Evolutionary conservation across 2,329 filamentous ascomycete species (phyloP).

Genomic region (Alternaria sp.): DNA sequence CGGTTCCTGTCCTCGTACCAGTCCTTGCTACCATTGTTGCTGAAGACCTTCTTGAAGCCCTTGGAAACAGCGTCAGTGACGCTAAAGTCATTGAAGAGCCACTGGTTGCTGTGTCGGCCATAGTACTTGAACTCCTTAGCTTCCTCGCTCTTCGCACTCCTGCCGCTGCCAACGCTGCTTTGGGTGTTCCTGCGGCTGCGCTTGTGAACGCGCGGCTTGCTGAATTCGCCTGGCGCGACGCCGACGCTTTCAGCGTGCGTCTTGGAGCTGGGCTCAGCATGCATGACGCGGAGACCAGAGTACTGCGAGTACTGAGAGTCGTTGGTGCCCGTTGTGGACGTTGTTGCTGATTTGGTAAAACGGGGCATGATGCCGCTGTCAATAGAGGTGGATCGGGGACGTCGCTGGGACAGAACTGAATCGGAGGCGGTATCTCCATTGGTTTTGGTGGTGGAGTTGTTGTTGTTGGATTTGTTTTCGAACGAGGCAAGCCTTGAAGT

Average conservation of each 20-base stretch:
- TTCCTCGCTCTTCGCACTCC: conserved; percentile 20
- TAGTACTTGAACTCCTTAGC: conserved; percentile 42
- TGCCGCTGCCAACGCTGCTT: conserved; percentile 9
- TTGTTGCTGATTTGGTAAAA: conserved; percentile 38
- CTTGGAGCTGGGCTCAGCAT: conserved; percentile 17
- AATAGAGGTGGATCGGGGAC: conserved; percentile 40
- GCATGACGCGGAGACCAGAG: conserved; percentile 15
- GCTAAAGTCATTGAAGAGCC: conserved; percentile 50
- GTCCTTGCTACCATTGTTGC: conserved; percentile 18
- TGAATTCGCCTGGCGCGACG: conserved; percentile 34
- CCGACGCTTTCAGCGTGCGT: conserved; percentile 26
- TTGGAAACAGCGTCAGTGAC: conserved; percentile 41
- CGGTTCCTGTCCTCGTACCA: conserved; percentile 20
- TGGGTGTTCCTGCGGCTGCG: conserved; percentile 26
- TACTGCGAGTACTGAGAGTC: conserved; percentile 17
- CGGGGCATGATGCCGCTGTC: conserved; percentile 20
- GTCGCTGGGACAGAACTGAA: conserved; percentile 22
- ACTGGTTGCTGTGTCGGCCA: conserved; percentile 46
- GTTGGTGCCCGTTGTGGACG: conserved; percentile 29
- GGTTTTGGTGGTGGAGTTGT: conserved; percentile 5
- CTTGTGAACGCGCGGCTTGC: conserved; percentile 31
- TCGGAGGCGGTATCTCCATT: conserved; percentile 24
- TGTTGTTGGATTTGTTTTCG: conserved; percentile 6
- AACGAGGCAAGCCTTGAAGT: conserved; percentile 27
- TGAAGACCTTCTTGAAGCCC: conserved; percentile 39